A percentile compares a stretch with the other conserved stretches of the same genome.
phyloP scores from a whole-genome alignment of 2,329 filamentous ascomycete genomes.

The Colletotrichum cereale region DNA sequence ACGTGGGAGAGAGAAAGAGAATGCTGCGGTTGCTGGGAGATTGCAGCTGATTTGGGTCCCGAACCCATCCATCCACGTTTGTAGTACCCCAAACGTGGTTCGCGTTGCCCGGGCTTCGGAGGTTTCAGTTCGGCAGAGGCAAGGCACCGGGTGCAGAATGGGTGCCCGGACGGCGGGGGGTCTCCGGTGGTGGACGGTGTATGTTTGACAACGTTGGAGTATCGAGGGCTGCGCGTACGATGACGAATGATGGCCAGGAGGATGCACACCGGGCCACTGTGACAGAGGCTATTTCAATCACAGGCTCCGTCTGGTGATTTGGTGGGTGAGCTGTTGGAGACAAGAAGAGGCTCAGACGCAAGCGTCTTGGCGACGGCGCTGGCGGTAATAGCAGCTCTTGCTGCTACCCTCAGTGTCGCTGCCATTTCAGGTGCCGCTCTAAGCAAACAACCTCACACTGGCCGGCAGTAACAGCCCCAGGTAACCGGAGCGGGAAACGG shows the following conservation, averaged over 20 bases:
- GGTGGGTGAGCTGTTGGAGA: neutral
- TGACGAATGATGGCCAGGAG: slow-evolving; percentile 17
- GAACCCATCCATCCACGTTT: neutral
- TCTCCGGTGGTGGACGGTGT: slow-evolving; percentile 20
- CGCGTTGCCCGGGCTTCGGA: slow-evolving; percentile 28
- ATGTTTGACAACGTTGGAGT: slow-evolving; percentile 4
- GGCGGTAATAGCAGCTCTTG: neutral
- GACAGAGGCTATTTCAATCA: slow-evolving; percentile 23
- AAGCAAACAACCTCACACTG: neutral
- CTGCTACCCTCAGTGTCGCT: neutral
- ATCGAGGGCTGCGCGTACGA: slow-evolving; percentile 19
- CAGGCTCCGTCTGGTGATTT: neutral
- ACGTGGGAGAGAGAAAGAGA: neutral
- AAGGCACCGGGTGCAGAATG: slow-evolving; percentile 36
- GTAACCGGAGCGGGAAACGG: neutral
- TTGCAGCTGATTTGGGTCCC: slow-evolving; percentile 1
- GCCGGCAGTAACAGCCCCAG: neutral
- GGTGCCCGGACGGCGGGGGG: slow-evolving; percentile 34
- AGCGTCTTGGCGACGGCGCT: neutral
- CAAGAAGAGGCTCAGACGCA: slow-evolving; percentile 5
- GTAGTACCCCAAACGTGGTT: slow-evolving; percentile 1
- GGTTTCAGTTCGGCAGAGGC: slow-evolving; percentile 39
- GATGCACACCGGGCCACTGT: slow-evolving; percentile 1
- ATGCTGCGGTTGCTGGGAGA: neutral
- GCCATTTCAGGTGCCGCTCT: neutral